Evolutionary conservation across 371 early-diverging fungal species (phyloP).

Genomic region (Lichtheimia ramosa): DNA sequence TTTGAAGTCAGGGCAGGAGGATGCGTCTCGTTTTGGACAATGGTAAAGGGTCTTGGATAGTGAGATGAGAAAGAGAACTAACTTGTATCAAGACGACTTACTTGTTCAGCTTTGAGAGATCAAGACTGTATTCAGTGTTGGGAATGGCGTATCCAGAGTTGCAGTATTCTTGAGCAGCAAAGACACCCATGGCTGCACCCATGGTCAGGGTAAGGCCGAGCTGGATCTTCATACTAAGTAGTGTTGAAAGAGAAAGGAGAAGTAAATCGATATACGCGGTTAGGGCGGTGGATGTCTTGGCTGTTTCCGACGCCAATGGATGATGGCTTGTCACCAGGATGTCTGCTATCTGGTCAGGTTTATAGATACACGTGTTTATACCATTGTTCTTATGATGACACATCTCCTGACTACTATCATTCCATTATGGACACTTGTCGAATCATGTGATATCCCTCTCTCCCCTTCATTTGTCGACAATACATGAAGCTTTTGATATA

Average conservation of each 20-base stretch:
- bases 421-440: too few relatives aligned
- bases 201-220: constrained; percentile 8
- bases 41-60: constrained; percentile 10
- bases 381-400: too few relatives aligned
- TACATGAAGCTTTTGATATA: too few relatives aligned
- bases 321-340: too few relatives aligned
- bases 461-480: too few relatives aligned
- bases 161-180: constrained; percentile 15
- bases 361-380: too few relatives aligned
- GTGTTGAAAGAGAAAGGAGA: neutral
- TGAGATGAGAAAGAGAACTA: neutral
- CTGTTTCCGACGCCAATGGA: too few relatives aligned
- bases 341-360: too few relatives aligned
- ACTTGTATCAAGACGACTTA: too few relatives aligned
- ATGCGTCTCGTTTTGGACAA: constrained; percentile 1
- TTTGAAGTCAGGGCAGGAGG: constrained; percentile 1
- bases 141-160: constrained; percentile 6
- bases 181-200: constrained; percentile 2
- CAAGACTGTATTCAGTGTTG: constrained; percentile 7
- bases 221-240: constrained; percentile 6
- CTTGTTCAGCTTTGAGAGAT: constrained; percentile 22
- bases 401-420: too few relatives aligned
- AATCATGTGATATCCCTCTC: too few relatives aligned
- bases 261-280: neutral
- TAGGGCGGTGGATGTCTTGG: too few relatives aligned